These are phyloP conservation scores for Epithemia pelagica DNA, from an alignment of 108 stramenopile species.

Conservation along the genomic window DNA sequence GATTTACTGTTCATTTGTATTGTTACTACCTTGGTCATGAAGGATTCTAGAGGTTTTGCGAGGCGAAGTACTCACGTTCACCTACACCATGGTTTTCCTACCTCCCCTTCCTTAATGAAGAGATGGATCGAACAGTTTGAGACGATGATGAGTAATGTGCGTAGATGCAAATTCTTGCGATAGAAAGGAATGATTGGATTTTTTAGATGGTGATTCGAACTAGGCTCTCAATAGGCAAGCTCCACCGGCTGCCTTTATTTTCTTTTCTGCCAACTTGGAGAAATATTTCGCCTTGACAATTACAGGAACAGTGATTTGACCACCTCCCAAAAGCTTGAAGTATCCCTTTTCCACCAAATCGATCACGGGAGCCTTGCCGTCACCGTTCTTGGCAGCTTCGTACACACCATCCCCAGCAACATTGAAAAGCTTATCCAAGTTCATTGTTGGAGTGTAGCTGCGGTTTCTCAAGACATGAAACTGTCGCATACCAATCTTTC, in stretches of 20 bases:
- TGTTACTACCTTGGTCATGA: too few species aligned
- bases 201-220: too few species aligned
- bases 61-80: too few species aligned
- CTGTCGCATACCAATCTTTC: conserved; percentile 99
- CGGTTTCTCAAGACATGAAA: conserved; percentile 94
- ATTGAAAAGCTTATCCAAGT: conserved; percentile 98
- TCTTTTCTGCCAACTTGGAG: conserved; percentile 98
- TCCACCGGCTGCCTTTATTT: conserved; percentile 98
- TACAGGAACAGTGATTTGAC: conserved; percentile 91
- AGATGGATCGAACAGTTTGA: too few species aligned
- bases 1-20: too few species aligned
- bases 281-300: conserved; percentile 99
- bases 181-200: too few species aligned
- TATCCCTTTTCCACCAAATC: conserved; percentile 93
- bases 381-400: conserved; percentile 93
- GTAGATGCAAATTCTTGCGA: too few species aligned
- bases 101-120: too few species aligned
- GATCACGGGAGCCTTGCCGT: conserved; percentile 97
- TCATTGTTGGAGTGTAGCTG: conserved; percentile 88
- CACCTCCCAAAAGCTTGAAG: conserved; percentile 99
- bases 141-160: too few species aligned
- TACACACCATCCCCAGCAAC: conserved; percentile 93
- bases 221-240: conserved; percentile 88
- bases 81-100: too few species aligned
- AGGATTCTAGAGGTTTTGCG: too few species aligned